Base-by-base conservation (phyloP, 2,329 filamentous ascomycete species). In the Alternaria incomplexa region DNA sequence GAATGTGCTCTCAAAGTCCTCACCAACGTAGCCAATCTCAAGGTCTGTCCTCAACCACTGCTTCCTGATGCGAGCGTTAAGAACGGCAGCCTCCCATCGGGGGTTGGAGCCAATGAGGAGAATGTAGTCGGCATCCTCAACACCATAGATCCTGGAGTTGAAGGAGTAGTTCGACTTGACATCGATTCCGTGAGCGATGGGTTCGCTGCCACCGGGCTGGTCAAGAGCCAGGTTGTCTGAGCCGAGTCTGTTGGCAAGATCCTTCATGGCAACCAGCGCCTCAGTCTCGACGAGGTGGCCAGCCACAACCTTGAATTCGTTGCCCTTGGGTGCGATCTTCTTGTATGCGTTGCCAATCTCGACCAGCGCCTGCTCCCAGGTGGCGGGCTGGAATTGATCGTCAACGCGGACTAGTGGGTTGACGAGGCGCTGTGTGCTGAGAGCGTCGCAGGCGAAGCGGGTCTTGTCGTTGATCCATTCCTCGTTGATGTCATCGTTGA, bases 391-490 rank as follows among this genome's bases (percentile, higher is more conserved):
- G 81, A 99, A 98, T 80, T 95, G 93, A 76, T 94, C 91, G 63
- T 96, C 91, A 61, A 91, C 90, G 72, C 94, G 92, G 74, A 97
- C 90, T 67, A 99, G 84, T 45, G 96, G 96, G 70, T 95, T 96
- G 36, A 96, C 98, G 60, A 99, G 86, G 77, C 96, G 89, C 83
- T 99, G 96, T 50, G 95, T 98, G 88, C 94, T 97, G 70, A 99
- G 86, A 53, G 96, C 96, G 80, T 99, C 96, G 80, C 94, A 97
- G 45, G 96, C 95, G 80, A 98, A 99, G 69, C 96, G 90, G 44
- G 93, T 90, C 87, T 98, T 99, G 85, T 99, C 96, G 82, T 98
- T 96, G 81, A 99, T 98, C 96, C 96, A 99, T 82, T 99, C 96
- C 84, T 99, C 96, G 81, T 99, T 99, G 74, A 99, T 89, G 75